Base-by-base conservation (phyloP, 768 basidiomycete species). In the Leucocoprinus sp. region DNA sequence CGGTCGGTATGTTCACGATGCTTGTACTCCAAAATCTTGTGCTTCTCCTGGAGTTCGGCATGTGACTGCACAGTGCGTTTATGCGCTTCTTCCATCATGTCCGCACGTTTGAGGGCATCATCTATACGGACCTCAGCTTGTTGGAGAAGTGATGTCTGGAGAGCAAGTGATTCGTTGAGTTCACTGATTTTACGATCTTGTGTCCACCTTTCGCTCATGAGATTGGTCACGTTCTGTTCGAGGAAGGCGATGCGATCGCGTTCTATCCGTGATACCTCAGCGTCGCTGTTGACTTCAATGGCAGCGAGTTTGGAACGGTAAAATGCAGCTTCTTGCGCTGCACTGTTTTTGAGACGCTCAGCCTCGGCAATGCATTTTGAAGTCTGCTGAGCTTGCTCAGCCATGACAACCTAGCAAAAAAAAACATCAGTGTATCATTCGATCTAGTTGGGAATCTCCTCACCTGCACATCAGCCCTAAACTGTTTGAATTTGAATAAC, bases 251-350 rank as follows among this genome's bases (percentile, higher is more conserved):
- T 63, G 28, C 92, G 87, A 40, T 91, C 85, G 8, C 81, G 78
- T 52, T 96, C 93, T 5, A 93, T 58, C 22, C 80, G 80, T 24
- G 70, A 64, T 2, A 80, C 57, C 26, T 95, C 93, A 5, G 65
- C 57, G 8, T 82, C 74, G 14, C 79, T 75, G 35, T 75, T 71
- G 1, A 75, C 65, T 60, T 98, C 96, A 41, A 90, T 64, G 0
- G 95, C 92, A 2, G 81, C 75, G n/a, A 95, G 68, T 65, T 98
- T 97, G 37, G 93, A 89, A 40, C 93, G 89, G 60, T 93, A 96
- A 66, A 86, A 97, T 1, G 93, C 90, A 2, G 93, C 87, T 64
- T 99, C 96, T 62, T 98, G 90, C 6, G 87, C 65, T 1, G 96
- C 96, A 34, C 77, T 82, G 5, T 72, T 61, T 50, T 84, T 83